Evolutionary conservation across 495 filamentous ascomycete genomes (phyloP).

Genomic region (Entonaema liquescens): DNA sequence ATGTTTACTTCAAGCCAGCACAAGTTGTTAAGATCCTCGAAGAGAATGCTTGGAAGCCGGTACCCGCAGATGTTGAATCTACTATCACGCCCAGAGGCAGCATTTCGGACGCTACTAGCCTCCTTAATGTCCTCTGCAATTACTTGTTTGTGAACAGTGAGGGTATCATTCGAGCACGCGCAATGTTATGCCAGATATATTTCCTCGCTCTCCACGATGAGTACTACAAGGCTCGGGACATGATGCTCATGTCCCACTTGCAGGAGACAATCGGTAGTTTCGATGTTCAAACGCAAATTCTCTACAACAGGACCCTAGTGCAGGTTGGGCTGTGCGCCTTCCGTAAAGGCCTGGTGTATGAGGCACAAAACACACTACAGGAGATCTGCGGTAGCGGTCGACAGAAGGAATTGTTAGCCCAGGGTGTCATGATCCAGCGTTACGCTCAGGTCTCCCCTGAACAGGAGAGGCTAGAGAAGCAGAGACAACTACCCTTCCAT

Average conservation of each 20-base stretch:
- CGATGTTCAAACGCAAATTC: conserved; percentile 95
- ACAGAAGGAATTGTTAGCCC: conserved; percentile 96
- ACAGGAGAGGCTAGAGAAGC: conserved; percentile 94
- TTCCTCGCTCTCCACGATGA: conserved; percentile 96
- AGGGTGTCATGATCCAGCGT: conserved; percentile 97
- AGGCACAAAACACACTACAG: conserved; percentile 94
- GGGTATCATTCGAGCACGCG: conserved; percentile 92
- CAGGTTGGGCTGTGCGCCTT: conserved; percentile 99
- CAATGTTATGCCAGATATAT: conserved; percentile 98
- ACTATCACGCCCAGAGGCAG: conserved; percentile 76
- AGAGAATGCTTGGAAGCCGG: conserved; percentile 87
- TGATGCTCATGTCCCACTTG: conserved; percentile 99
- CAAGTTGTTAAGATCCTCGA: conserved; percentile 93
- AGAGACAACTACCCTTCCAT: conserved; percentile 97
- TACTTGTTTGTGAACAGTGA: conserved; percentile 94
- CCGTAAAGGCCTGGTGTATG: conserved; percentile 94
- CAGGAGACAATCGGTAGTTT: conserved; percentile 95
- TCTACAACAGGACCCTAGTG: conserved; percentile 97
- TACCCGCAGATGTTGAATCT: conserved; percentile 77
- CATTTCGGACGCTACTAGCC: conserved; percentile 68
- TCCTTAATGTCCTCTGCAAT: conserved; percentile 89
- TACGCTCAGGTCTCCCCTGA: conserved; percentile 95
- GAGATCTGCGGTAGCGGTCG: conserved; percentile 97
- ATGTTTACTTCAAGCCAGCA: conserved; percentile 98
- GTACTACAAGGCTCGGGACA: conserved; percentile 95